Conservation (phyloP, 805 yeast species). For the Candida yuanshanica region DNA sequence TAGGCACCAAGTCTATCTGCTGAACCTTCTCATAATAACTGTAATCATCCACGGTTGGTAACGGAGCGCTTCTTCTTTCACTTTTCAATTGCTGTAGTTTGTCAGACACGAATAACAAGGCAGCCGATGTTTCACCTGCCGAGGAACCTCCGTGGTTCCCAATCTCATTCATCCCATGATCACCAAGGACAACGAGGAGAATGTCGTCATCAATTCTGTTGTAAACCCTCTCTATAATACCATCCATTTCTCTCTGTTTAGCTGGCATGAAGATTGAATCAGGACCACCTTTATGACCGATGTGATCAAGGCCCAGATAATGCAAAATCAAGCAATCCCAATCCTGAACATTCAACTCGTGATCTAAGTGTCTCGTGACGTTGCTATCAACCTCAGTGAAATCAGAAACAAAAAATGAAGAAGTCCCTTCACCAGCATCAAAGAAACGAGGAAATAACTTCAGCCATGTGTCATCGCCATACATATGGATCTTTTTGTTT, state of each 20-base stretch:
- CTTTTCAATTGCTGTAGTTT: conserved; percentile 33
- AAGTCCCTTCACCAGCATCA: conserved; percentile 72
- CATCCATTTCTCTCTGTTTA: conserved; percentile 86
- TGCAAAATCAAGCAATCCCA: conserved; percentile 92
- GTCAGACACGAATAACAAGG: conserved; percentile 62
- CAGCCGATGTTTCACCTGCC: conserved; percentile 87
- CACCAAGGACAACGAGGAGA: conserved; percentile 75
- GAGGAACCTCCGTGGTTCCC: conserved; percentile 98
- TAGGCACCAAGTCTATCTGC: conserved; percentile 90
- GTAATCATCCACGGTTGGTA: conserved; percentile 36
- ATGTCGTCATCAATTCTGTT: conserved; percentile 43
- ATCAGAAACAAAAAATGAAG: conserved; percentile 91
- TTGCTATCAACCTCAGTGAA: conserved; percentile 90
- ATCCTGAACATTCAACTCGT: conserved; percentile 39
- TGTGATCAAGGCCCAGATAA: conserved; percentile 92
- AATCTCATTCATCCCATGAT: conserved; percentile 93
- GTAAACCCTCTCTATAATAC: conserved; percentile 49
- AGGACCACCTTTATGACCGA: conserved; percentile 97
- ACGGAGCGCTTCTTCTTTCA: conserved; percentile 13
- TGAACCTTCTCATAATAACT: conserved; percentile 43
- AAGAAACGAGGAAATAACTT: conserved; percentile 78
- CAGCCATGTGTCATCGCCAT: conserved; percentile 98
- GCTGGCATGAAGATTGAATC: conserved; percentile 68
- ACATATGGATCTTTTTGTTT: conserved; percentile 57
- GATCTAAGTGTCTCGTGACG: conserved; percentile 80